These are phyloP conservation scores for Botrytis squamosa DNA, from an alignment of 2,329 filamentous ascomycete genomes.

Conservation along the genomic window DNA sequence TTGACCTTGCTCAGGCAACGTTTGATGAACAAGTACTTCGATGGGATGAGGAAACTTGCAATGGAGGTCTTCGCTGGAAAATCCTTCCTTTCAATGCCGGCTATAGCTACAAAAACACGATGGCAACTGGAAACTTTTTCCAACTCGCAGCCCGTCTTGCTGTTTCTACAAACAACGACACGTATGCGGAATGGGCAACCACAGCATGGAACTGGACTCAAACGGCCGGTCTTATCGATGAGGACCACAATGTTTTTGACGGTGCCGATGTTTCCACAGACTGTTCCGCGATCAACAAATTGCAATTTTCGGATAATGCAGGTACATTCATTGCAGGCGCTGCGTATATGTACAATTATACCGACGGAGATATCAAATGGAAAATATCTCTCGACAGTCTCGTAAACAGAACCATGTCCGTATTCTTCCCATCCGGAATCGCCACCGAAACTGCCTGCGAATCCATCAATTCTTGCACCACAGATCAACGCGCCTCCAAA, in stretches of 20 bases:
- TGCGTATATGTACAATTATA: slow-evolving; percentile 65
- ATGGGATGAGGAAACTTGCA: slow-evolving; percentile 65
- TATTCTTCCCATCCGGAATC: slow-evolving; percentile 57
- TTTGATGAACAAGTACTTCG: slow-evolving; percentile 64
- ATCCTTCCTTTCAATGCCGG: slow-evolving; percentile 72
- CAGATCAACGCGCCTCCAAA: slow-evolving; percentile 73
- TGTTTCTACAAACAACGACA: slow-evolving; percentile 64
- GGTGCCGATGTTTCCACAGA: slow-evolving; percentile 55
- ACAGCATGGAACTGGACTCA: slow-evolving; percentile 63
- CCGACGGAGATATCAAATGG: slow-evolving; percentile 46
- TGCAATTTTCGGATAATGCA: slow-evolving; percentile 67
- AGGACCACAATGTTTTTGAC: slow-evolving; percentile 62
- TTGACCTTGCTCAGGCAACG: slow-evolving; percentile 59
- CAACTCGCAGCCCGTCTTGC: slow-evolving; percentile 68
- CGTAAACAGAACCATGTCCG: slow-evolving; percentile 47
- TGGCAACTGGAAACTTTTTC: slow-evolving; percentile 64
- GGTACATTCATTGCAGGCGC: slow-evolving; percentile 61
- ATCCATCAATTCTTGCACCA: slow-evolving; percentile 56
- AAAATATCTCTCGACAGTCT: slow-evolving; percentile 54
- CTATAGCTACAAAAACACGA: slow-evolving; percentile 70
- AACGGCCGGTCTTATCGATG: slow-evolving; percentile 56
- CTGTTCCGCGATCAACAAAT: slow-evolving; percentile 59
- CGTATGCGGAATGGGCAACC: slow-evolving; percentile 62
- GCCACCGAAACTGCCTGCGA: slow-evolving; percentile 70
- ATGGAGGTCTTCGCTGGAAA: slow-evolving; percentile 74